Evolutionary conservation across 1,284 basidiomycete genomes (phyloP), one percentile per base, ranked within the genome.

Genomic region (Kwoniella shivajii): DNA sequence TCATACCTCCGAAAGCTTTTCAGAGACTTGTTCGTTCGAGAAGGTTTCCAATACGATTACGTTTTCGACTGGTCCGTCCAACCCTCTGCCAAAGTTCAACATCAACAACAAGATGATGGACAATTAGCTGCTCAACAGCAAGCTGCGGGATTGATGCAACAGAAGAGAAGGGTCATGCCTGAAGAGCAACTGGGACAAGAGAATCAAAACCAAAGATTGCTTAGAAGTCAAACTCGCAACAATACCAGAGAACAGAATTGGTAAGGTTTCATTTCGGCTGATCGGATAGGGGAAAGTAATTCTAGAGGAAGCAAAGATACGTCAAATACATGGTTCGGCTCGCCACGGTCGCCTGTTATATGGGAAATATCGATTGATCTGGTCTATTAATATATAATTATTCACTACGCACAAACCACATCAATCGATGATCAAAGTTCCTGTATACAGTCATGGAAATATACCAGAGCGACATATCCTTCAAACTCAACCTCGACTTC

Each of bases 41-140:
- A 97, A 77, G 93, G 93, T 53, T 95, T 90, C 82, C 92, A 95
- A 80, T 97, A 97, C 78, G 93, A 97, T 77, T 97, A 97, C 72
- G 90, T 96, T 73, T 97, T 97, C 71, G 94, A 97, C 79, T 97
- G 93, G 93, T 92, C 88, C 66, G 90, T 97, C 54, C 91, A 93
- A 80, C 72, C 74, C 36, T 63, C 63, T 41, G 42, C 60, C 29
- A 66, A 65, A 58, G 54, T 36, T 31, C 59, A 53, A 43, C 38
- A 46, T 27, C 56, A 61, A 54, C 41, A 50, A 27, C 54, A 61
- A 51, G 50, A 63, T 42, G 52, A 50, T 26, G 31, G 42, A 24
- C 44, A 30, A 24, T 48, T 64, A 41, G 60, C 60, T 45, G 54
- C 44, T 26, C 57, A 65, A 49, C 63, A 68, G 46, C 39, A 39